Conservation (phyloP, 306 rosid species). For the Ochetophila trinervis region DNA sequence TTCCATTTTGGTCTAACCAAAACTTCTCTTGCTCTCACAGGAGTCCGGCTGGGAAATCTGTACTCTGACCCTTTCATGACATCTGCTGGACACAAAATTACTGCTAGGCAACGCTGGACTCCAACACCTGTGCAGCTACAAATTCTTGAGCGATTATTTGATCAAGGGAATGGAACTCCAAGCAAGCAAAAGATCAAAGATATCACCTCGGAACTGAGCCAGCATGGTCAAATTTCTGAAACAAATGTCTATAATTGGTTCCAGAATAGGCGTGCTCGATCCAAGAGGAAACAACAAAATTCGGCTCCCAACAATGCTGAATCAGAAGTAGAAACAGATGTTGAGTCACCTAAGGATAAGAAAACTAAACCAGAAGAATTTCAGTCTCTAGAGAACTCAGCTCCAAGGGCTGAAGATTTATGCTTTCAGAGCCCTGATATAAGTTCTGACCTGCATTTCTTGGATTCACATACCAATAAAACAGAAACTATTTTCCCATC, state of each 20-base stretch:
- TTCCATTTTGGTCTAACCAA: neutral
- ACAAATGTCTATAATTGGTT: conserved; percentile 96
- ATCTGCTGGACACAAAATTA: conserved; percentile 78
- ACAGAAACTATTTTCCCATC: conserved; percentile 51
- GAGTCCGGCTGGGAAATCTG: conserved; percentile 73
- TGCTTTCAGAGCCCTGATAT: conserved; percentile 66
- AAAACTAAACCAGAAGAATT: conserved; percentile 65
- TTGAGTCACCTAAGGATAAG: conserved; percentile 83
- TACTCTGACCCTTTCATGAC: conserved; percentile 82
- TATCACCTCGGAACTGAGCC: conserved; percentile 76
- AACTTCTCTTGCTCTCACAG: conserved; percentile 33
- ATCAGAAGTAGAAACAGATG: conserved; percentile 85
- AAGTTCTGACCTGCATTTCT: conserved; percentile 62
- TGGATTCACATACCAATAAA: conserved; percentile 49
- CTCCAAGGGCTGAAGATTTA: conserved; percentile 53
- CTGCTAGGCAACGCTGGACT: conserved; percentile 97
- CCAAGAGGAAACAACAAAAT: conserved; percentile 80
- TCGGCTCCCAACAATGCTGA: conserved; percentile 49
- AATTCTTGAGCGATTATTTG: conserved; percentile 83
- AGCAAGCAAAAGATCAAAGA: conserved; percentile 94
- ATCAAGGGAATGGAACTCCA: conserved; percentile 91
- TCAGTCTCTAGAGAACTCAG: conserved; percentile 48
- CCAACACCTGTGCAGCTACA: conserved; percentile 88
- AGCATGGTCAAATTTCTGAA: conserved; percentile 93
- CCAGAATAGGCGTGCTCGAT: conserved; percentile 95